Conservation (phyloP, 2,329 filamentous ascomycete genomes). For the Dactylonectria macrodidyma region DNA sequence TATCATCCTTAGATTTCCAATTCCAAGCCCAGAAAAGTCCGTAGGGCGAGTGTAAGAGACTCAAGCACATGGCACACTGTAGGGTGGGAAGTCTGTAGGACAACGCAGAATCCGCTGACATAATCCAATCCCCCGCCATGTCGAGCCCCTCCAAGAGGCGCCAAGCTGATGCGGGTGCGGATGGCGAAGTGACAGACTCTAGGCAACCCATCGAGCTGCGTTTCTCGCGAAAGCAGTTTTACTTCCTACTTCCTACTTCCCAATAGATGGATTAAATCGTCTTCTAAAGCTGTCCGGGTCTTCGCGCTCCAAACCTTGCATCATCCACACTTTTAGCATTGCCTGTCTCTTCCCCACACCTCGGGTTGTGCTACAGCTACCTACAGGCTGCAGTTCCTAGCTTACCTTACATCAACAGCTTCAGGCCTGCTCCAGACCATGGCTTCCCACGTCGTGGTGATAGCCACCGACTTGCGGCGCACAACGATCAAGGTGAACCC, state of each 20-base stretch:
- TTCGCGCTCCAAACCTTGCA: neutral
- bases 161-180: neutral
- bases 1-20: neutral
- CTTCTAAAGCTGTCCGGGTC: neutral
- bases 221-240: slow-evolving; percentile 6
- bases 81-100: neutral
- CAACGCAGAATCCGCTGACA: slow-evolving; percentile 27
- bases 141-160: slow-evolving; percentile 24
- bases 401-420: neutral
- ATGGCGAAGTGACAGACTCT: slow-evolving; percentile 17
- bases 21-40: neutral
- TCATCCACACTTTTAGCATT: neutral
- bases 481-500: slow-evolving; percentile 88
- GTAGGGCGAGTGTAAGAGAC: neutral
- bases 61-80: neutral
- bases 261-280: neutral
- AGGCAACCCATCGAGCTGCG: slow-evolving; percentile 27
- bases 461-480: slow-evolving; percentile 84
- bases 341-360: slow-evolving; percentile 2
- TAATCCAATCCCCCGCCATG: slow-evolving; percentile 31
- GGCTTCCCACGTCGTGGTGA: slow-evolving; percentile 90
- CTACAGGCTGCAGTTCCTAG: slow-evolving; percentile 5
- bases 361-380: neutral
- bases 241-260: neutral
- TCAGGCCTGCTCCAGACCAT: slow-evolving; percentile 63